Base-by-base conservation (phyloP, 495 filamentous ascomycete genomes). In the Sabuloglossum arenarium region DNA sequence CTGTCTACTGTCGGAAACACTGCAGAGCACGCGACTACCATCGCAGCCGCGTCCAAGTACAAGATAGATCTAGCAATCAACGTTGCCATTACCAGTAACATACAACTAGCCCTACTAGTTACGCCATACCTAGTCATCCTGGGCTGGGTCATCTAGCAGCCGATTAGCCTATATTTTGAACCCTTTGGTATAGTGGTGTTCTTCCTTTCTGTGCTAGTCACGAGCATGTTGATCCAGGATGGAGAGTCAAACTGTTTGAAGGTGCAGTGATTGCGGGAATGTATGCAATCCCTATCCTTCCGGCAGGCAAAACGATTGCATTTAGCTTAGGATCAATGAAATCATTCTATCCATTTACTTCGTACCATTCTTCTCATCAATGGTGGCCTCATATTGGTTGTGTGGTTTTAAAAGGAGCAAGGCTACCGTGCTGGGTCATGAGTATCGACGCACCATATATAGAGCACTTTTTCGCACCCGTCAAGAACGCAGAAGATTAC, bases 41-140 rank as follows among this genome's bases (percentile, higher is more conserved):
- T 88, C 39, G 82, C 96, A 29, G 90, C 95, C 42, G 86, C 91
- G 0, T 77, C 82, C 62, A 94, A 94, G 71, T 76, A 93, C 68
- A 98, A 98, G 76, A 98, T 97, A 90, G 88, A 96, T 62, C 75
- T 98, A 14, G 90, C 90, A n/a, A 86, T 98, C 69, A 85, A 86
- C 19, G 89, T 96, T 23, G 91, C 90, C 10, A 88, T 98, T 59
- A 91, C 91, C 30, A 87, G 81, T 63, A 86, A 83, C 65, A 80
- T 98, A 71, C 90, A 98, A 68, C 96, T 98, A 63, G 61, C 67
- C 1, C 58, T 73, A 6, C 69, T 73, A 47, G 66, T 68, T 4
- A 69, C 63, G 16, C 71, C 71, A 1, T 64, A 72, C 43, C 55
- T 72, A 42, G 68, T 72, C 10, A 63, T 73, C 37, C 53, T 69